Evolutionary conservation across 2,329 filamentous ascomycete genomes (phyloP), one percentile per base, ranked within the genome.

Genomic region (Aspergillus tanneri): DNA sequence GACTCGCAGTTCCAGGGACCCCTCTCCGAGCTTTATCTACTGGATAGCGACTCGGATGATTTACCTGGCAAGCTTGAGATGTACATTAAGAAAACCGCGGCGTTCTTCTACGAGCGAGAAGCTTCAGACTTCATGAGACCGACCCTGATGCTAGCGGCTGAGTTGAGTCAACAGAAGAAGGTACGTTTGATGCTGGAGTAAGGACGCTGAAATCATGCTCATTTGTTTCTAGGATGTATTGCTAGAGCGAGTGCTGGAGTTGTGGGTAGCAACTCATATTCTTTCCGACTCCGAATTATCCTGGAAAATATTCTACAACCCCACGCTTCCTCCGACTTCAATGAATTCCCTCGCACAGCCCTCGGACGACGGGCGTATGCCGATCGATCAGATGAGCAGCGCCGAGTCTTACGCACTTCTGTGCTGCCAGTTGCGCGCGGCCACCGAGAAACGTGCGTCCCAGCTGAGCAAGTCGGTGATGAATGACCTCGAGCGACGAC

Each of bases 401-500:
- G 57, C 67, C 2, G 63, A 76, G 21, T 76, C 77, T 2, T 76
- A 79, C 52, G 62, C 66, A 1, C 66, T 82, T 3, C 75, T 84
- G 50, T 74, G 69, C 54, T 69, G 72, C 43, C 81, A 84, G 60
- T 66, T 83, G 37, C 74, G 78, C 39, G 76, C 78, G 4, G 78
- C 75, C 1, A 72, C 76, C 14, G 81, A 84, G 57, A 78, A 78
- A 54, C 75, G 77, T 22, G 78, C 79, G 27, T 70, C 73, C 11
- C 69, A 71, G 43, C 67, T 82, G 5, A 75, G 75, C 54, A 81
- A 79, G 45, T 68, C 68, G 8, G 74, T 82, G 25, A 77, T 83
- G 72, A 81, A 80, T 52, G 80, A 83, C 49, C 71, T 84, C 1
- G 81, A 84, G 59, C 75, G 79, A 14, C 75, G 80, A n/a, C 66